Conservation (phyloP, 2,329 filamentous ascomycete species). For the Calonectria naviculata region DNA sequence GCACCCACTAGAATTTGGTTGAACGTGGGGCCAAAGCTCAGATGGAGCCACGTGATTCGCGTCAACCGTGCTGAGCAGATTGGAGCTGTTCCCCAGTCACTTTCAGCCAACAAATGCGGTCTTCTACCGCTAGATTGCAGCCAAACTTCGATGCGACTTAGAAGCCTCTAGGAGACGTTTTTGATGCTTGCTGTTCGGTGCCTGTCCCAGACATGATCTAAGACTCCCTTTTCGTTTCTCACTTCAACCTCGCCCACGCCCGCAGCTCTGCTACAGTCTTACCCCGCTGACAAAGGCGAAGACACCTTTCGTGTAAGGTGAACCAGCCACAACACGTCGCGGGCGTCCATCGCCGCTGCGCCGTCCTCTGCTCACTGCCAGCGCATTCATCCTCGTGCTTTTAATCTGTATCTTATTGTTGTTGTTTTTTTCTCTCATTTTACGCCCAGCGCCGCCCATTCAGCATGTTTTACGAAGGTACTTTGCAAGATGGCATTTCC, state of each 20-base stretch:
- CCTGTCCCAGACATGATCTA: background rate
- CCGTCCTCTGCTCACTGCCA: background rate
- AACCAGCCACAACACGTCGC: slow-evolving; percentile 11
- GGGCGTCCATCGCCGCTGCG: background rate
- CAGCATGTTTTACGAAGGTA: slow-evolving; percentile 84
- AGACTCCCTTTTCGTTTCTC: background rate
- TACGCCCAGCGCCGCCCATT: background rate
- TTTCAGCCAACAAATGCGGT: slow-evolving; percentile 4
- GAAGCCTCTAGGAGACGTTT: slow-evolving; percentile 19
- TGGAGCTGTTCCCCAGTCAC: slow-evolving; percentile 15
- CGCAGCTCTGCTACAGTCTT: background rate
- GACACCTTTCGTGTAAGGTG: slow-evolving; percentile 35
- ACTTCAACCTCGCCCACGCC: slow-evolving; percentile 1
- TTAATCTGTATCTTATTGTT: background rate
- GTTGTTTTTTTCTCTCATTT: background rate
- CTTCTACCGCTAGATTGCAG: slow-evolving; percentile 1
- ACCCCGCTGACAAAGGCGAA: slow-evolving; percentile 26
- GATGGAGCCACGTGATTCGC: slow-evolving; percentile 14
- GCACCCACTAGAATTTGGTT: background rate
- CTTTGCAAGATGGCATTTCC: slow-evolving; percentile 83
- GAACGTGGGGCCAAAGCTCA: background rate
- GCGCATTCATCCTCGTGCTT: background rate
- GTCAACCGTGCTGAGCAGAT: slow-evolving; percentile 2
- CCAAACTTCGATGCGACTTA: background rate
- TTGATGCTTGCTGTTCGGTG: background rate